Conservation (phyloP, 352 stramenopile genomes). For the Thalassiosira exigua region DNA sequence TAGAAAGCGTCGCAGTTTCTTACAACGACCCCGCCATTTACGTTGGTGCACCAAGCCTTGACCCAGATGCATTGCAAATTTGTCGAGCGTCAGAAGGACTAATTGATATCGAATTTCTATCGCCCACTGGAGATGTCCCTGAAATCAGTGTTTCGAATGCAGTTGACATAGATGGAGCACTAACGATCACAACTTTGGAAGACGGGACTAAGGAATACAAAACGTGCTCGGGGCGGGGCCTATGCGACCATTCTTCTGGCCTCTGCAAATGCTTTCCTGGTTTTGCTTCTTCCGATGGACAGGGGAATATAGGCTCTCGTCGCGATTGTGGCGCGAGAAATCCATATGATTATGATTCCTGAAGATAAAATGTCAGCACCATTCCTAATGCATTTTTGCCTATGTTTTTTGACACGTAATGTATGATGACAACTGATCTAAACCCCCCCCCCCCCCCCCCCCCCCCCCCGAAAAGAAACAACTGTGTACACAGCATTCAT, state of each 20-base stretch:
- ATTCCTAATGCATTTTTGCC: no score
- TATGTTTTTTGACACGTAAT: no score
- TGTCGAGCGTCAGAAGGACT: slow-evolving; percentile 40
- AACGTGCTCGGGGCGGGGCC: slow-evolving; percentile 66
- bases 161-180: slow-evolving; percentile 33
- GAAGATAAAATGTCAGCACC: no score
- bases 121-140: slow-evolving; percentile 64
- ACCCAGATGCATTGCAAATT: slow-evolving; percentile 41
- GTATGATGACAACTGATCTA: no score
- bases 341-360: slow-evolving; percentile 42
- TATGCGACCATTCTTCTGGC: slow-evolving; percentile 64
- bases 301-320: slow-evolving; percentile 55
- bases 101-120: slow-evolving; percentile 64
- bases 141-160: slow-evolving; percentile 36
- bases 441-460: no score
- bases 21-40: slow-evolving; percentile 59
- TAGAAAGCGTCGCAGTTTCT: slow-evolving; percentile 84
- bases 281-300: slow-evolving; percentile 63
- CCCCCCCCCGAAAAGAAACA: no score
- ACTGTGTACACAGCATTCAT: no score
- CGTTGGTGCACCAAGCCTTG: slow-evolving; percentile 39
- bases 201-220: slow-evolving; percentile 64
- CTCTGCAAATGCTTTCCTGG: slow-evolving; percentile 69
- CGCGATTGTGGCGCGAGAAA: slow-evolving; percentile 63
- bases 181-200: slow-evolving; percentile 49